Evolutionary conservation across 1,284 basidiomycete species (phyloP), one percentile per base, ranked within the genome.

Genomic region (Singerocomus inundabilis): DNA sequence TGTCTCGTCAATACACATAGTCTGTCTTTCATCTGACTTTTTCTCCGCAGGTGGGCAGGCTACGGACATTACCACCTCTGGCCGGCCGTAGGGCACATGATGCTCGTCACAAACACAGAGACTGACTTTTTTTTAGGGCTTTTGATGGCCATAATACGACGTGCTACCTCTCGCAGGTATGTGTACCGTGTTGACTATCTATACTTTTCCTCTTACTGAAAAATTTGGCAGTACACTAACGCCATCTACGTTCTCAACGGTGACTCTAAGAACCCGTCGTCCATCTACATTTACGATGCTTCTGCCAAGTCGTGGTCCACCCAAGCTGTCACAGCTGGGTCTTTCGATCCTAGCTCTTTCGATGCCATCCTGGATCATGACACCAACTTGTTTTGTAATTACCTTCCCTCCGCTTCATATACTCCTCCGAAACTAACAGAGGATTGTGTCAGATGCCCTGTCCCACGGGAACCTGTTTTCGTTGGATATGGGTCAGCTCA

Each of bases 341-440:
- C 60, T 35, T 82, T 87, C 59, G 79, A 88, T 64, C 73, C 78
- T 3, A 63, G 73, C 1, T 74, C 74, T 29, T 84, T 80, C 58
- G 71, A 70, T 26, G 75, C 87, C 26, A 82, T 93, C 53, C 79
- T 94, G 34, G 92, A 95, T 70, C 91, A 93, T 59, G 91, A 94
- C 69, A 94, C 91, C 46, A 92, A 93, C 54, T 80, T 85, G 52
- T 84, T 93, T 72, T 92, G 83, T 84, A 56, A 44, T 42, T 74
- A 59, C 49, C 53, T 37, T 40, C 15, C 6, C 24, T 38, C 11
- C 10, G 5, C 1, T 13, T 9, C 13, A 9, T 12, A 9, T 46
- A 18, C 15, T 6, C 28, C 2, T 30, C 31, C 9, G 38, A n/a
- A 25, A 46, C 52, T 55, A n/a, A 62, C 26, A 6, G 6, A 46